Percentiles rank a stretch among this genome's conserved stretches.
Evolutionary conservation across 805 yeast species (phyloP).

Genomic region (Ogataea saltuana): DNA sequence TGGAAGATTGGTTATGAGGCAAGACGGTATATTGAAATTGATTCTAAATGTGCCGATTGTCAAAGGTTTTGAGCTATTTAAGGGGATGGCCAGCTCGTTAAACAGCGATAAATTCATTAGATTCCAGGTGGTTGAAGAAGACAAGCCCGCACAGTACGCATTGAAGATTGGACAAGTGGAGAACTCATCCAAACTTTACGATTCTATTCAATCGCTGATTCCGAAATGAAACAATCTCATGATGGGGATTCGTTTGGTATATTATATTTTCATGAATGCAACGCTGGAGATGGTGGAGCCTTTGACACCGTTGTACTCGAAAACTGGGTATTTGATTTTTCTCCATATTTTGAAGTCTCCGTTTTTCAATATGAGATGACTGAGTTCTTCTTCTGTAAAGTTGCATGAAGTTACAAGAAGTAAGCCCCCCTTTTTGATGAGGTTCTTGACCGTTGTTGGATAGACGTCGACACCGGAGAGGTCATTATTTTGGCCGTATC

Average conservation of each 20-base stretch:
- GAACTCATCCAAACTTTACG: constrained; percentile 58
- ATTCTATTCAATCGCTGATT: constrained; percentile 44
- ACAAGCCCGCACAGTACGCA: constrained; percentile 80
- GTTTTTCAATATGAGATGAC: constrained; percentile 46
- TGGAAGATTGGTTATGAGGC: constrained; percentile 84
- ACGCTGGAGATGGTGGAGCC: constrained; percentile 89
- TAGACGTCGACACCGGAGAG: constrained; percentile 60
- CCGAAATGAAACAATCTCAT: constrained; percentile 19
- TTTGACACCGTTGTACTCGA: constrained; percentile 84
- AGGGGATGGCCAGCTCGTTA: constrained; percentile 86
- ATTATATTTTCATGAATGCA: constrained; percentile 57
- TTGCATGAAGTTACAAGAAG: constrained; percentile 88
- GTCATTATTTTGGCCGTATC: constrained; percentile 45
- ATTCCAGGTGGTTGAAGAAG: constrained; percentile 62
- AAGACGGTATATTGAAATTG: constrained; percentile 81
- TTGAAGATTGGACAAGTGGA: constrained; percentile 67
- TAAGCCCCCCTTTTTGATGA: constrained; percentile 59
- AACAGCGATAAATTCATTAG: constrained; percentile 82
- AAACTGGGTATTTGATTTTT: constrained; percentile 72
- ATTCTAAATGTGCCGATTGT: constrained; percentile 74
- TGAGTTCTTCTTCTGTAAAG: constrained; percentile 80
- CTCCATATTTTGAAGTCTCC: constrained; percentile 58
- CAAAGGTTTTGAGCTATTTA: constrained; percentile 58
- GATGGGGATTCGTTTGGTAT: not conserved
- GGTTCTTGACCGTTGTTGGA: constrained; percentile 54